These are phyloP conservation scores for Citrus sinensis DNA, from an alignment of 345 rosid genomes.

Conservation along the genomic window DNA sequence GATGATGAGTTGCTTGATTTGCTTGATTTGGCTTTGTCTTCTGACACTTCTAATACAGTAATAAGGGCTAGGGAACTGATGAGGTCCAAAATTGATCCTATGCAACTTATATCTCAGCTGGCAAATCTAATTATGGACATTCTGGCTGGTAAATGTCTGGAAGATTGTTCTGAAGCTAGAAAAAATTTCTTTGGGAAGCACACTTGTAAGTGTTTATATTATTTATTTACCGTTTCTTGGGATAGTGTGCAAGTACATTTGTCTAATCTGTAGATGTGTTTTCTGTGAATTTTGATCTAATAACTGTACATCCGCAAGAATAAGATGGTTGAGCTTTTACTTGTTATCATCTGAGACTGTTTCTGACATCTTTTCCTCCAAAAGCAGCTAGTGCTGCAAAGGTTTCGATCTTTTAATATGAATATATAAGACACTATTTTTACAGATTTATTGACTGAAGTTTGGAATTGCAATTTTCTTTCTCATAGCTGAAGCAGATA, in stretches of 20 bases:
- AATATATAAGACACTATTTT: neutral
- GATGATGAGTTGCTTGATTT: constrained; percentile 92
- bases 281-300: neutral
- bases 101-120: constrained; percentile 88
- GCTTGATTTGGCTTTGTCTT: constrained; percentile 88
- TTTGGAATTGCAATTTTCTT: constrained; percentile 10
- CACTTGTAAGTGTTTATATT: constrained; percentile 32
- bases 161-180: constrained; percentile 58
- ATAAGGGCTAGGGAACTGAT: constrained; percentile 89
- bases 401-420: neutral
- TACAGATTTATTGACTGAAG: neutral
- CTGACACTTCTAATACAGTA: constrained; percentile 89
- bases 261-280: neutral
- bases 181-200: constrained; percentile 52
- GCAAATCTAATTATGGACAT: constrained; percentile 93
- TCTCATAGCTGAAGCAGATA: constrained; percentile 69
- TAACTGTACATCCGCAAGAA: neutral
- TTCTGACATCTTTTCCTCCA: neutral
- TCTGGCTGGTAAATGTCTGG: constrained; percentile 66
- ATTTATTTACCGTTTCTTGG: neutral
- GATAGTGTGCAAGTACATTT: neutral
- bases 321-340: neutral
- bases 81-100: constrained; percentile 92
- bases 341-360: neutral
- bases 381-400: neutral